A percentile compares a stretch with the other conserved stretches of the same genome.
These are phyloP conservation scores for Coniella vitis DNA, from an alignment of 2,329 filamentous ascomycete genomes.

Conservation along the genomic window DNA sequence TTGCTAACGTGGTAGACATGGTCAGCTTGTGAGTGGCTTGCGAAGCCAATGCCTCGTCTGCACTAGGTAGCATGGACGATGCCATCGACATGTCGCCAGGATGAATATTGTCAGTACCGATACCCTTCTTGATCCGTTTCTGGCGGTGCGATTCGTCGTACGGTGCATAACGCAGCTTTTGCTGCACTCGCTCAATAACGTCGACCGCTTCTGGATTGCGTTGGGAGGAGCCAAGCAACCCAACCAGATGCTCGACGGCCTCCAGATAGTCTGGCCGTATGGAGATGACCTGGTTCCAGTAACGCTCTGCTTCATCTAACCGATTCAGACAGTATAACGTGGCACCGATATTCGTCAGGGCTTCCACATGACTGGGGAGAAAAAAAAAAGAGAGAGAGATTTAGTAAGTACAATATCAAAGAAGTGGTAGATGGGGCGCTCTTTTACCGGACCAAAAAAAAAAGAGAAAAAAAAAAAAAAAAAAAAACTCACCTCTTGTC, in stretches of 20 bases:
- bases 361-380: slow-evolving; percentile 70
- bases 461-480: not conserved
- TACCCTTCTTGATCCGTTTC: slow-evolving; percentile 17
- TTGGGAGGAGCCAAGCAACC: slow-evolving; percentile 74
- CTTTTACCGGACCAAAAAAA: too few species aligned
- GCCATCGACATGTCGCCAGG: slow-evolving; percentile 15
- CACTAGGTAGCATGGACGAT: slow-evolving; percentile 10
- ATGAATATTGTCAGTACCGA: slow-evolving; percentile 18
- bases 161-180: slow-evolving; percentile 48
- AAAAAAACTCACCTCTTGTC: slow-evolving; percentile 44
- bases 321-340: slow-evolving; percentile 78
- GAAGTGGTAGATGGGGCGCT: not conserved
- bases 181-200: slow-evolving; percentile 80
- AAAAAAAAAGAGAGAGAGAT: too few species aligned
- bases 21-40: slow-evolving; percentile 13
- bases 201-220: slow-evolving; percentile 78
- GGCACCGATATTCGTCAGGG: slow-evolving; percentile 87
- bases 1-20: slow-evolving; percentile 8
- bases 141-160: slow-evolving; percentile 21
- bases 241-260: slow-evolving; percentile 89
- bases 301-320: slow-evolving; percentile 73
- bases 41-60: slow-evolving; percentile 20
- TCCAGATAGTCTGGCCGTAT: slow-evolving; percentile 85
- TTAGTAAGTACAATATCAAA: slow-evolving; percentile 5
- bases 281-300: slow-evolving; percentile 81